These are phyloP conservation scores for Leishmania arabica DNA, from an alignment of 208 protist species.

Conservation along the genomic window DNA sequence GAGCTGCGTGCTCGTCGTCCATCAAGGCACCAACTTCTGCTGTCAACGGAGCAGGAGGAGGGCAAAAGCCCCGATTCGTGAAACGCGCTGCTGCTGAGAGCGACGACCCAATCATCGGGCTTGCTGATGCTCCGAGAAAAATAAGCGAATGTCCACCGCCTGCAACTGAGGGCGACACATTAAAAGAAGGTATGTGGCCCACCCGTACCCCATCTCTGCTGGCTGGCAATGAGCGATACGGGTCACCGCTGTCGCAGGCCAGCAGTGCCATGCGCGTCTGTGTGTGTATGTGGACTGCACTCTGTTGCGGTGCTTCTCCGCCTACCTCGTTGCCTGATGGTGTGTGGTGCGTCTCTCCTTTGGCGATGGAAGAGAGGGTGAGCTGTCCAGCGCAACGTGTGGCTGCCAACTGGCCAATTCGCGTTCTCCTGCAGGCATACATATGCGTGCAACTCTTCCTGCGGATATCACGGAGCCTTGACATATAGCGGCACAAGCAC, in stretches of 20 bases:
- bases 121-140: not conserved
- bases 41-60: not conserved
- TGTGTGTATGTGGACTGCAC: not conserved
- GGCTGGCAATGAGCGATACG: not conserved
- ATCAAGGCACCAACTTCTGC: not conserved
- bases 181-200: not conserved
- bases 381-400: not conserved
- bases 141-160: not conserved
- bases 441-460: not conserved
- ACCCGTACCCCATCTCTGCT: not conserved
- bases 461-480: not conserved
- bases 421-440: not conserved
- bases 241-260: not conserved
- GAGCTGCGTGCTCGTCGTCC: not conserved
- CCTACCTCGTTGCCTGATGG: not conserved
- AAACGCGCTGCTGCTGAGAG: not conserved
- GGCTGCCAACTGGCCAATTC: not conserved
- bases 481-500: not conserved
- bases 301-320: not conserved
- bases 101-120: not conserved
- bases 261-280: not conserved
- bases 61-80: not conserved
- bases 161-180: not conserved
- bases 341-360: not conserved
- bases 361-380: not conserved